phyloP scores from a whole-genome alignment of 495 filamentous ascomycete species.

The Tuber melanosporum region DNA sequence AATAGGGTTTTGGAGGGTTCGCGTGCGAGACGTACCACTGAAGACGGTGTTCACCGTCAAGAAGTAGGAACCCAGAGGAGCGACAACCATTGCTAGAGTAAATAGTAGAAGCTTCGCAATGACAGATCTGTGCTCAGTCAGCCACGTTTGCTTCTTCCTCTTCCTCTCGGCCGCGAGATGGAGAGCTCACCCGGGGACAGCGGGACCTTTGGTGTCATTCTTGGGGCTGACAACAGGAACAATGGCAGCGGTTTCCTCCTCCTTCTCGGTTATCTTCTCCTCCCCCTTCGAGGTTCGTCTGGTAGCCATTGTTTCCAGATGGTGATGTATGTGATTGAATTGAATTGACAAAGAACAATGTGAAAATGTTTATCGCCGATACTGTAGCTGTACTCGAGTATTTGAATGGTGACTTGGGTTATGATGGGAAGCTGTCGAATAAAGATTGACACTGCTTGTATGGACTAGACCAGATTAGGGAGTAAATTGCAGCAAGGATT shows the following conservation, averaged over 20 bases:
- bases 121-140: slow-evolving; percentile 56
- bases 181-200: slow-evolving; percentile 63
- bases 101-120: slow-evolving; percentile 85
- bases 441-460: background rate
- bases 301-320: slow-evolving; percentile 50
- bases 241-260: slow-evolving; percentile 46
- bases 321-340: slow-evolving; percentile 4
- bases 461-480: background rate
- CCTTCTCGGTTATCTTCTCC: slow-evolving; percentile 53
- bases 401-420: background rate
- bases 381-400: background rate
- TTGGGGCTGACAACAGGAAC: slow-evolving; percentile 5
- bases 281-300: slow-evolving; percentile 53
- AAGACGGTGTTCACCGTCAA: slow-evolving; percentile 69
- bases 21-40: slow-evolving; percentile 53
- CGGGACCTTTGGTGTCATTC: slow-evolving; percentile 49
- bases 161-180: background rate
- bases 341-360: background rate
- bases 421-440: background rate
- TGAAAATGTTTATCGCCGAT: background rate
- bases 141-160: slow-evolving; percentile 8
- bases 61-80: slow-evolving; percentile 83
- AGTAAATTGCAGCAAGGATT: background rate
- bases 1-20: slow-evolving; percentile 17
- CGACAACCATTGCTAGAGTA: slow-evolving; percentile 79